Conservation (phyloP, 345 rosid species). For the Arabidopsis thaliana region TAIR10.1 NC_003074.8:4500001-4500500, state of each 20-base stretch:
- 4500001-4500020: conserved; percentile 46
- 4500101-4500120: not conserved
- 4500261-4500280: conserved; percentile 83
- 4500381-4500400: conserved; percentile 91
- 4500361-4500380: conserved; percentile 86
- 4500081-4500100: conserved; percentile 23
- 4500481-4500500: conserved; percentile 95
- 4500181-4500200: conserved; percentile 79
- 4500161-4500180: conserved; percentile 68
- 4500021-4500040: conserved; percentile 21
- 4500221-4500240: conserved; percentile 73
- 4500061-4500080: not conserved
- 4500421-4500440: conserved; percentile 80
- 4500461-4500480: conserved; percentile 93
- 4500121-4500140: not conserved
- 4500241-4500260: conserved; percentile 74
- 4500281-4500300: conserved; percentile 87
- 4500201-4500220: conserved; percentile 69
- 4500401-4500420: conserved; percentile 85
- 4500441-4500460: conserved; percentile 90
- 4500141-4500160: conserved; percentile 7
- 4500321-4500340: conserved; percentile 85
- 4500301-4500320: conserved; percentile 90
- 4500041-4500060: conserved; percentile 26
- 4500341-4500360: conserved; percentile 94